Evolutionary conservation across 2,329 filamentous ascomycete genomes (phyloP), one percentile per base, ranked within the genome.

Genomic region (Fusarium zealandicum): DNA sequence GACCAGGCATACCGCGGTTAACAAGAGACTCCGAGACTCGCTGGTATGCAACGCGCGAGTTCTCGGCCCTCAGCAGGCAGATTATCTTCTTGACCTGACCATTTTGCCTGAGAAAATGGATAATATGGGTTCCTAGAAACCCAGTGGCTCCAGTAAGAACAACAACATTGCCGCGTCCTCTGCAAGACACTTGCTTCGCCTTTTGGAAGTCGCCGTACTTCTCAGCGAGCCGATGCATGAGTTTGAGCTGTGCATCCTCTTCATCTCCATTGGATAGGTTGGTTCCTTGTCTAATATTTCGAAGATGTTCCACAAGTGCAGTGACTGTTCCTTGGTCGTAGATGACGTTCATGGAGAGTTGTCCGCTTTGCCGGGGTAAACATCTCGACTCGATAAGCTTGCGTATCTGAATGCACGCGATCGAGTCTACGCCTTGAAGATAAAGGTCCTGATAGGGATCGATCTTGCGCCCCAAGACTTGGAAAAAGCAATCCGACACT

Each of bases 121-220:
- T 59, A 1, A 87, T 73, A 59, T 88, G 85, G 0, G 83, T 78
- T 2, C 87, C 87, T 0, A 90, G 75, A 2, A 85, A 86, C 1
- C 87, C 87, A 0, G 87, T 90, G 1, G 82, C 80, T 2, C 87
- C 87, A 0, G 87, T 90, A 4, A 90, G 69, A 2, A 86, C 70
- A 1, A 69, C 51, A 0, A 31, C 47, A 1, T 42, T 50, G 2
- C 40, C 57, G 0, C 3, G 22, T 2, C 27, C 16, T 4, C 6
- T 14, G 1, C 4, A 7, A 1, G 48, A n/a, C 0, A 16, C 14
- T 6, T 7, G 1, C 1, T 20, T 39, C 2, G 32, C 5, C 1
- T 25, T 9, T 2, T 9, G 6, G 17, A 65, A 57, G 3, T 22
- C 12, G 13, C 52, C 36, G 13, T 67, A 67, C 31, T 43, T 64